phyloP scores from a whole-genome alignment of 2,329 filamentous ascomycete species.

The Penicillium sumatraense region DNA sequence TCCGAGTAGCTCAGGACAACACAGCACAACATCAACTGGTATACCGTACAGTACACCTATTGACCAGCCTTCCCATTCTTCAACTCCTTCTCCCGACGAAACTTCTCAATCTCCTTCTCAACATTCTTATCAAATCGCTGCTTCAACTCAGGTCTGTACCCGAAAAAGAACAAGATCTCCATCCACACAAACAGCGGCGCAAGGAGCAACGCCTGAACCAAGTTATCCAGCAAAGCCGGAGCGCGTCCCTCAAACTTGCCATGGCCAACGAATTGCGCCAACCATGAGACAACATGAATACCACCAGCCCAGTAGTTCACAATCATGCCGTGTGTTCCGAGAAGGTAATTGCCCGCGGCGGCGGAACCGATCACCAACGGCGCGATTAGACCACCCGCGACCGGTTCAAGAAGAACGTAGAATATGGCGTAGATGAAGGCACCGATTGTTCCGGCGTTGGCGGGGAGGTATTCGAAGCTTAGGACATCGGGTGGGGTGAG shows the following conservation, averaged over 20 bases:
- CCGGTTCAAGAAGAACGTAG: conserved; percentile 91
- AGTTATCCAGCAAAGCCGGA: conserved; percentile 86
- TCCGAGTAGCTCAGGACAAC: too few relatives aligned
- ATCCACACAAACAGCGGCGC: conserved; percentile 98
- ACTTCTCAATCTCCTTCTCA: conserved; percentile 75
- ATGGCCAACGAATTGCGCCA: conserved; percentile 90
- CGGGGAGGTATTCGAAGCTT: conserved; percentile 60
- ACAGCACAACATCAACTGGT: background rate
- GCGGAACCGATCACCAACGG: conserved; percentile 76
- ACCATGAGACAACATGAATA: conserved; percentile 76
- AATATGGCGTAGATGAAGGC: conserved; percentile 71
- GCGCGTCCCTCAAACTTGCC: conserved; percentile 85
- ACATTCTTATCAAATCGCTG: conserved; percentile 78
- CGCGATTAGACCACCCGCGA: conserved; percentile 79
- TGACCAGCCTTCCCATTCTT: conserved; percentile 24
- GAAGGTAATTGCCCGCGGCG: conserved; percentile 75
- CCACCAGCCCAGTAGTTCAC: conserved; percentile 70
- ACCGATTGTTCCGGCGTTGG: conserved; percentile 63
- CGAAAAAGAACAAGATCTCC: conserved; percentile 85
- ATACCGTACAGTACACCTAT: background rate
- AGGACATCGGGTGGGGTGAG: conserved; percentile 60
- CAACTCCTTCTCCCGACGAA: conserved; percentile 60
- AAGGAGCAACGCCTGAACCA: conserved; percentile 88
- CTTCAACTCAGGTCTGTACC: conserved; percentile 88
- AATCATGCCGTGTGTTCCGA: conserved; percentile 63